A percentile compares a stretch with the other conserved stretches of the same genome.
These are phyloP conservation scores for Cyclotella baltica DNA, from an alignment of 108 stramenopile genomes.

Conservation along the genomic window DNA sequence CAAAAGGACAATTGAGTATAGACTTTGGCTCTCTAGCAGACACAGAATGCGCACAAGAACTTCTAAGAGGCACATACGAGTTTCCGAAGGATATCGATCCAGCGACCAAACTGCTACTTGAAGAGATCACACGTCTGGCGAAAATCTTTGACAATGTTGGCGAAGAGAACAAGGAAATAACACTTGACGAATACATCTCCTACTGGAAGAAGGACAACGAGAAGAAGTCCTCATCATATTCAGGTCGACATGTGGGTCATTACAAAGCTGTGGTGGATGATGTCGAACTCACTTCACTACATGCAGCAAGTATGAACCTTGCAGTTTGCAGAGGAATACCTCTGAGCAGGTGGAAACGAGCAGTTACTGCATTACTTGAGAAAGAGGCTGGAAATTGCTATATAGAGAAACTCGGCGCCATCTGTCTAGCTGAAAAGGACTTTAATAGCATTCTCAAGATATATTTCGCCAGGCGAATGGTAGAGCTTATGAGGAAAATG, in stretches of 20 bases:
- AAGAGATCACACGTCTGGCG: neutral
- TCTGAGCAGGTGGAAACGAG: constrained; percentile 15
- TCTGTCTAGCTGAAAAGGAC: constrained; percentile 30
- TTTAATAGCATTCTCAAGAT: constrained; percentile 31
- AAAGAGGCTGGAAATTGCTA: constrained; percentile 27
- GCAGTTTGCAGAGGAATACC: neutral
- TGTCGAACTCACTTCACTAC: constrained; percentile 1
- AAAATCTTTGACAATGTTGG: neutral
- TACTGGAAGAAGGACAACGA: constrained; percentile 6
- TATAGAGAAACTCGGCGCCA: constrained; percentile 31
- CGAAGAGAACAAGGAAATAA: neutral
- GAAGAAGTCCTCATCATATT: constrained; percentile 14
- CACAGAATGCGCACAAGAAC: neutral
- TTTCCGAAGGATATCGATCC: constrained; percentile 19
- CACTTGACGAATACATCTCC: constrained; percentile 17
- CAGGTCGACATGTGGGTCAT: constrained; percentile 28
- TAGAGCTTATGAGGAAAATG: neutral
- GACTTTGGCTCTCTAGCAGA: constrained; percentile 26
- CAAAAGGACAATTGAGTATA: neutral
- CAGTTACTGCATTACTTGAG: constrained; percentile 31
- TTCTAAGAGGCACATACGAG: constrained; percentile 25
- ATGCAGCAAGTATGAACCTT: constrained; percentile 7
- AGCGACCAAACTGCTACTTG: neutral
- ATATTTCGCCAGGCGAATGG: constrained; percentile 22
- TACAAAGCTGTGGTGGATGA: constrained; percentile 9